Percentiles rank a stretch among this genome's conserved stretches.
Conservation (phyloP, 2,329 filamentous ascomycete species). For the Aspergillus latus region DNA sequence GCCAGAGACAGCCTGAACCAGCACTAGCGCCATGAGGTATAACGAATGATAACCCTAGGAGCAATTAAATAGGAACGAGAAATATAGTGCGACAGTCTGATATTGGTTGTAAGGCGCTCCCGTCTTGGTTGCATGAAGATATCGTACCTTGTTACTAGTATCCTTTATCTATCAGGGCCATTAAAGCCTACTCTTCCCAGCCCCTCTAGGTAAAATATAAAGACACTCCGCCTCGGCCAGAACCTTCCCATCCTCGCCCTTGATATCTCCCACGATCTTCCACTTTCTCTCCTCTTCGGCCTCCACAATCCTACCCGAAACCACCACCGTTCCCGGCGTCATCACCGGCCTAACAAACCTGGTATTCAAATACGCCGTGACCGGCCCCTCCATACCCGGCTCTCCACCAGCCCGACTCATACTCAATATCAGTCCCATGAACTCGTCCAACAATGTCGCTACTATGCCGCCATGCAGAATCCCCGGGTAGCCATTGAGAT, state of each 20-base stretch:
- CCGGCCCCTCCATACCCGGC: slow-evolving; percentile 10
- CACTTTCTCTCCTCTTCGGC: slow-evolving; percentile 18
- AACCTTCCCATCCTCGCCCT: slow-evolving; percentile 13
- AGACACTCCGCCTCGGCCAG: slow-evolving; percentile 18
- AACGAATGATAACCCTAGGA: too few species aligned
- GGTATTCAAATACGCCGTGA: slow-evolving; percentile 27
- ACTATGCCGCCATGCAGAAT: slow-evolving; percentile 32
- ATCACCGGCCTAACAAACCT: slow-evolving; percentile 20
- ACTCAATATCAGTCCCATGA: slow-evolving; percentile 22
- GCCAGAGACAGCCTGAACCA: too few species aligned
- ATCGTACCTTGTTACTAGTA: too few species aligned
- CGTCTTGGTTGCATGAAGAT: too few species aligned
- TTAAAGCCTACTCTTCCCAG: slow-evolving; percentile 8
- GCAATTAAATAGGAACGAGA: too few species aligned
- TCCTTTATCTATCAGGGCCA: neutral
- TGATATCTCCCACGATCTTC: slow-evolving; percentile 19
- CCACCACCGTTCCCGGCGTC: slow-evolving; percentile 19
- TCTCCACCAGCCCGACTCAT: slow-evolving; percentile 6
- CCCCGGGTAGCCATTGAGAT: slow-evolving; percentile 28
- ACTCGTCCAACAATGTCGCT: slow-evolving; percentile 28
- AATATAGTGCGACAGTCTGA: too few species aligned
- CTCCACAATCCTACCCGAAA: slow-evolving; percentile 16
- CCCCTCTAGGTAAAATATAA: slow-evolving; percentile 14
- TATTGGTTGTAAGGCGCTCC: too few species aligned
- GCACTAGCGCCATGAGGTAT: too few species aligned